Conservation (phyloP, 495 filamentous ascomycete species). For the Penicillium angulare region DNA sequence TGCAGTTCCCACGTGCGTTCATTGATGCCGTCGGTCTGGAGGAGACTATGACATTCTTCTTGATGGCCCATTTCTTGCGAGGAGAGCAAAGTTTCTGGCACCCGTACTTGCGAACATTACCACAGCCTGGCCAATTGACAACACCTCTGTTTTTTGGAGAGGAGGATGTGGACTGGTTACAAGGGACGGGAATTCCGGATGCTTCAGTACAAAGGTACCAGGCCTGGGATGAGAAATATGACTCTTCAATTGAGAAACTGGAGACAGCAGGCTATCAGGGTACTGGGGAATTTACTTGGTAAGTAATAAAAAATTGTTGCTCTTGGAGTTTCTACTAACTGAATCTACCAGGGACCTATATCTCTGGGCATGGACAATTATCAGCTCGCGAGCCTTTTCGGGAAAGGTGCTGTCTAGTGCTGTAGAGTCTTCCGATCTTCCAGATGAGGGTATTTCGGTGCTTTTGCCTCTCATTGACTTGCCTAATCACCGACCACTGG, state of each 20-base stretch:
- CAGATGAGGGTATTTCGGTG: constrained; percentile 45
- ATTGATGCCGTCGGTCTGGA: constrained; percentile 36
- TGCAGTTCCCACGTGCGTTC: constrained; percentile 34
- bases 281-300: constrained; percentile 44
- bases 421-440: constrained; percentile 27
- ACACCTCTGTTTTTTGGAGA: constrained; percentile 59
- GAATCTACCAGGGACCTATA: constrained; percentile 54
- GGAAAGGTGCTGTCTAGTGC: constrained; percentile 43
- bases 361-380: constrained; percentile 63
- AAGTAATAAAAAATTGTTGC: no score
- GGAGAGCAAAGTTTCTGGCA: constrained; percentile 55
- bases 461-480: constrained; percentile 63
- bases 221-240: constrained; percentile 52
- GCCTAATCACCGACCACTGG: constrained; percentile 56
- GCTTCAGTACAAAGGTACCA: constrained; percentile 42
- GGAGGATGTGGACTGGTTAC: constrained; percentile 56
- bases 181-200: constrained; percentile 56
- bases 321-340: no score
- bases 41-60: constrained; percentile 50
- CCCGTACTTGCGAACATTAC: constrained; percentile 59
- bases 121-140: constrained; percentile 50
- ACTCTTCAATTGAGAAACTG: constrained; percentile 36
- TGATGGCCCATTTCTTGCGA: constrained; percentile 56
- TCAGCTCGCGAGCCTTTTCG: constrained; percentile 57
- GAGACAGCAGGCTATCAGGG: constrained; percentile 31